phyloP scores from a whole-genome alignment of 257 asterid genomes.

The Primulina huaijiensis region DNA sequence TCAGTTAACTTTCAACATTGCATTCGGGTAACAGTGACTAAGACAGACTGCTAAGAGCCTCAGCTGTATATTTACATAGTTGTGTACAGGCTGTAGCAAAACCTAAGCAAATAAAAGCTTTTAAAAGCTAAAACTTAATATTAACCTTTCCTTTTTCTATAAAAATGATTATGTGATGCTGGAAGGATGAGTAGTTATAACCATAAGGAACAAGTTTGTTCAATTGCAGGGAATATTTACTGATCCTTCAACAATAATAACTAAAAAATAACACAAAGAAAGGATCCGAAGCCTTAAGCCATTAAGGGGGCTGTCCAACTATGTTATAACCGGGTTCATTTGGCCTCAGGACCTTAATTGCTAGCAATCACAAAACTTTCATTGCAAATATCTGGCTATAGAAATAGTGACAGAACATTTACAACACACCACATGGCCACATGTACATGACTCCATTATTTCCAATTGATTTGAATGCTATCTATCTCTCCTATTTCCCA shows the following conservation, averaged over 20 bases:
- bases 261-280: neutral
- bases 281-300: neutral
- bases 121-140: neutral
- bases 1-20: conserved; percentile 6
- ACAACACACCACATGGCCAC: neutral
- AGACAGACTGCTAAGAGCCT: neutral
- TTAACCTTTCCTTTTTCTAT: neutral
- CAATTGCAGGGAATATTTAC: neutral
- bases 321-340: neutral
- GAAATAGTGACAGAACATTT: neutral
- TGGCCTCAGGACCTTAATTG: neutral
- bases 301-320: neutral
- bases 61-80: neutral
- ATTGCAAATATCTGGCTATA: neutral
- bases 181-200: neutral
- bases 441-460: neutral
- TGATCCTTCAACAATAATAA: neutral
- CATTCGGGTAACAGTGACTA: neutral
- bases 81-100: neutral
- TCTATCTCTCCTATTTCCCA: neutral
- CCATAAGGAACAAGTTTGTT: neutral
- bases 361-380: neutral
- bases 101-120: neutral
- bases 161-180: neutral
- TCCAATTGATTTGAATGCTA: neutral